Base-by-base conservation (phyloP, 768 basidiomycete genomes). In the Brasilioporus rufonigricans region DNA sequence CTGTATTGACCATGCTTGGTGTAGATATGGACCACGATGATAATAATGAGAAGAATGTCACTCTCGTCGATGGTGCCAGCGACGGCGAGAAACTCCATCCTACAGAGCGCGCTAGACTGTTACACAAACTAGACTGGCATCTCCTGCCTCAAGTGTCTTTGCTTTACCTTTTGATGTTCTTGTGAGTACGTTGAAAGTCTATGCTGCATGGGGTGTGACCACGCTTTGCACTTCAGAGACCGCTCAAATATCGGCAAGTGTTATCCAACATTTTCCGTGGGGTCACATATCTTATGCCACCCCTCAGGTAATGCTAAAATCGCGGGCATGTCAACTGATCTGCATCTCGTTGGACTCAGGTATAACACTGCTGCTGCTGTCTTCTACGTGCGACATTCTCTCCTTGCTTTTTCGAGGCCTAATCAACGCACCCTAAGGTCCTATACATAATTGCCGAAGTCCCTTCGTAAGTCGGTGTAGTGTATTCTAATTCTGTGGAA, bases 91-190 rank as follows among this genome's bases (percentile, higher is more conserved):
- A 61, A 31, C 44, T 61, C 38, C 40, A 21, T 24, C 55, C 56
- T 27, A 33, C 35, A 41, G 66, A 70, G 36, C 69, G 66, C 10
- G 52, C 61, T 2, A 65, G 60, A 51, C 41, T 70, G 3, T 51
- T 79, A 39, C 67, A 74, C 26, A 80, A 79, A 58, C 58, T 79
- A 27, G 78, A 80, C 57, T 64, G 68, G 56, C 76, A 79, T 58
- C 59, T 80, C 19, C 58, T 80, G 46, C 77, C 78, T 5, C 69
- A 77, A 46, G 71, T 79, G 31, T 75, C 76, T 5, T 52, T 77
- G 36, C 62, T 80, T 6, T 79, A 77, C 53, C 64, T 80, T 31
- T 65, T 77, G 39, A 77, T 75, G 8, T 79, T 79, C 62, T 61
- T 80, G 75, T 78, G 57, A 70, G 77, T 38, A 9, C 27, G 9